Percentiles rank a stretch among this genome's conserved stretches.
These are phyloP conservation scores for Stagonosporopsis chrysanthemi DNA, from an alignment of 2,329 filamentous ascomycete genomes.

Conservation along the genomic window DNA sequence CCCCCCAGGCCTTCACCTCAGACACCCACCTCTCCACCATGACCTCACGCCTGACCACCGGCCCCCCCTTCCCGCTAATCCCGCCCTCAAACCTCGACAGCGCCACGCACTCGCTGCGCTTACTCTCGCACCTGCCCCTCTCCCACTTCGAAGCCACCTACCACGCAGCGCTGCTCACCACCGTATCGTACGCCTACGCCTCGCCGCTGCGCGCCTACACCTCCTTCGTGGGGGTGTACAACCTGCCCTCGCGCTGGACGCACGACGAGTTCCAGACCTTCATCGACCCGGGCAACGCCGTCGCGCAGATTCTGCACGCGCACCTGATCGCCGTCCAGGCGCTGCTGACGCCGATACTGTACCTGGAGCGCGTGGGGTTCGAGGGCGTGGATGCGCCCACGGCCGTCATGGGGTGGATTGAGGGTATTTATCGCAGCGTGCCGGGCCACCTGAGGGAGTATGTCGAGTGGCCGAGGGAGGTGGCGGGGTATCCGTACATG, in stretches of 20 bases:
- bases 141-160: constrained; percentile 40
- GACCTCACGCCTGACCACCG: constrained; percentile 34
- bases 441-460: constrained; percentile 31
- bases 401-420: constrained; percentile 42
- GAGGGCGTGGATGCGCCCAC: constrained; percentile 45
- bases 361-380: constrained; percentile 44
- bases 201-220: constrained; percentile 49
- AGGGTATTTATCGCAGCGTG: constrained; percentile 43
- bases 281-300: constrained; percentile 52
- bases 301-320: constrained; percentile 54
- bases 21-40: constrained; percentile 46
- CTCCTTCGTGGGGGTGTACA: constrained; percentile 54
- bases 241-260: constrained; percentile 50
- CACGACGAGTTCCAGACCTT: constrained; percentile 54
- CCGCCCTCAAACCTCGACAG: constrained; percentile 38
- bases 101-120: constrained; percentile 39
- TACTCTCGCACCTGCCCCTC: constrained; percentile 37
- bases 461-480: constrained; percentile 42
- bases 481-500: constrained; percentile 39
- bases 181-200: constrained; percentile 40
- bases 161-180: constrained; percentile 34
- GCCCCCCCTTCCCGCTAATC: constrained; percentile 22
- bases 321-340: constrained; percentile 59
- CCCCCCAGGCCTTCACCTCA: constrained; percentile 37
- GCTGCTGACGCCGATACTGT: constrained; percentile 53